Evolutionary conservation across 257 asterid species (phyloP).

Genomic region (Paraleonurus japonicus): DNA sequence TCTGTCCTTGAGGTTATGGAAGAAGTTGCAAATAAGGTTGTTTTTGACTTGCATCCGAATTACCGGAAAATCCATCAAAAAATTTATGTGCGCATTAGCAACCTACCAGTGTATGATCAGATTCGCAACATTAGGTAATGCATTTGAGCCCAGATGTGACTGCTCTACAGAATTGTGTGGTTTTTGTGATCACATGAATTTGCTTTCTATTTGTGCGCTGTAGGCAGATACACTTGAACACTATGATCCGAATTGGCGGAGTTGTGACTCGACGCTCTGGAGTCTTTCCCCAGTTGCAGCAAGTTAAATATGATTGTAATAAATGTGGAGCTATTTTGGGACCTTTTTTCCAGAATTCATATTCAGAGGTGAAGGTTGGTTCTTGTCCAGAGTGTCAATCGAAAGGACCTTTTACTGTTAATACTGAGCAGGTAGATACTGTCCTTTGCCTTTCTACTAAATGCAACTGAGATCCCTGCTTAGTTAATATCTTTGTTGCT

Average conservation of each 20-base stretch:
- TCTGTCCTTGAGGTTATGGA: conserved; percentile 99
- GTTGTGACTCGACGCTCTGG: conserved; percentile 98
- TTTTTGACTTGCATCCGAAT: conserved; percentile 79
- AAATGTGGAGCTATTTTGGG: conserved; percentile 90
- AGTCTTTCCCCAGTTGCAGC: conserved; percentile 95
- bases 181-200: not conserved
- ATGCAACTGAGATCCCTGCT: conserved; percentile 6
- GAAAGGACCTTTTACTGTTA: conserved; percentile 91
- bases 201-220: conserved; percentile 20
- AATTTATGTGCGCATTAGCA: conserved; percentile 79
- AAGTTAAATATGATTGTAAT: conserved; percentile 90
- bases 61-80: conserved; percentile 88
- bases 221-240: conserved; percentile 98
- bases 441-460: conserved; percentile 5
- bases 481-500: conserved; percentile 25
- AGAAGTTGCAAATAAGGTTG: conserved; percentile 90
- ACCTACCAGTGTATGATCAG: conserved; percentile 97
- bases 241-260: conserved; percentile 97
- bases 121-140: conserved; percentile 86
- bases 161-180: conserved; percentile 1
- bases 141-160: not conserved
- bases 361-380: conserved; percentile 96
- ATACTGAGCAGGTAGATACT: conserved; percentile 82
- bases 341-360: conserved; percentile 96
- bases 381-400: conserved; percentile 98